Evolutionary conservation across 2,329 filamentous ascomycete species (phyloP).

Genomic region (Pseudogymnoascus sp.): DNA sequence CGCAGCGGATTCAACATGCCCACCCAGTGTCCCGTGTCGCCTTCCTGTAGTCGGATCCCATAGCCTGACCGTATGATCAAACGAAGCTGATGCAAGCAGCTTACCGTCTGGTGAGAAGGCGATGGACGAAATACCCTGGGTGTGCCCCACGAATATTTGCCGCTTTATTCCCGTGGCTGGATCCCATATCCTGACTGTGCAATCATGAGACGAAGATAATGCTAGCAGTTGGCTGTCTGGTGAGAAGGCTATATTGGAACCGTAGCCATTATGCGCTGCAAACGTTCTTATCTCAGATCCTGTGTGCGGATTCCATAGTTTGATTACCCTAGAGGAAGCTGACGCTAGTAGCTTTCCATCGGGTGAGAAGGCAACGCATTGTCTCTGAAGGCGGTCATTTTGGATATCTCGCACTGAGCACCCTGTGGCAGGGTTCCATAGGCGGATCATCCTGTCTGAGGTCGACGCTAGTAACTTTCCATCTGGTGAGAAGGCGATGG

Average conservation of each 20-base stretch:
- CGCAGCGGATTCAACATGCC: too few relatives aligned
- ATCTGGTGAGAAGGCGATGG: conserved; percentile 6
- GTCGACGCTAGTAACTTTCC: neutral
- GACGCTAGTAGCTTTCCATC: conserved; percentile 5
- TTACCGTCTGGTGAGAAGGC: conserved; percentile 8
- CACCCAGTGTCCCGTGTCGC: neutral
- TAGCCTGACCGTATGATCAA: neutral
- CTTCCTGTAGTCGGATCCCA: conserved; percentile 11
- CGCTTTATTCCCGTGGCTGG: neutral
- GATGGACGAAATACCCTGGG: neutral
- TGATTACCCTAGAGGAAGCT: neutral
- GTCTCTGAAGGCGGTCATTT: neutral
- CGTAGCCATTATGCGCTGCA: neutral
- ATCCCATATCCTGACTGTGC: conserved; percentile 10
- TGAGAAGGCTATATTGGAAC: conserved; percentile 11
- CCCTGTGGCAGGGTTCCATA: neutral
- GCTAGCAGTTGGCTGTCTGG: neutral
- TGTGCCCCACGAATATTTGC: neutral
- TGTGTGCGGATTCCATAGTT: conserved; percentile 7
- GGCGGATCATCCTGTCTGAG: neutral
- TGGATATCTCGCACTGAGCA: neutral
- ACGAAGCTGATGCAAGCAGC: conserved; percentile 7
- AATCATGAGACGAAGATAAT: neutral
- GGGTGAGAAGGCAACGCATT: conserved; percentile 11
- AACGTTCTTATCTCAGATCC: neutral